These are phyloP conservation scores for Hawksworthiomyces lignivorus DNA, from an alignment of 2,329 filamentous ascomycete genomes.

Conservation along the genomic window DNA sequence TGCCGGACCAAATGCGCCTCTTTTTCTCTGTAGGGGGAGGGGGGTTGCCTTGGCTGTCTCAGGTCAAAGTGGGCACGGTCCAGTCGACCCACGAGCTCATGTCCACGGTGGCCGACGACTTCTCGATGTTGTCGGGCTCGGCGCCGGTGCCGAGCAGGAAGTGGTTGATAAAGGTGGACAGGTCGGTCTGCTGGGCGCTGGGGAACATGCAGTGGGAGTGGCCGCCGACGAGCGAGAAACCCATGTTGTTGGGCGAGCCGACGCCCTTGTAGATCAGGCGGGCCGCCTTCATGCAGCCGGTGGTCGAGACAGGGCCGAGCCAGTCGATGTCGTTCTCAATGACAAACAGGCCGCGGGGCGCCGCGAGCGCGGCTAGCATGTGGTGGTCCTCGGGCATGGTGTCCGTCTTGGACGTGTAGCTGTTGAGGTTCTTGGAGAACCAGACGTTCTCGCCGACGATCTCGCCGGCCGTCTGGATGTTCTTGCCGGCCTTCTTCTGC, in stretches of 20 bases:
- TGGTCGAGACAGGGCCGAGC: conserved; percentile 49
- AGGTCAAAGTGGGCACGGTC: conserved; percentile 29
- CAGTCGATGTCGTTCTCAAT: conserved; percentile 54
- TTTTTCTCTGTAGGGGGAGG: too few relatives aligned
- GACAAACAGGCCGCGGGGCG: conserved; percentile 46
- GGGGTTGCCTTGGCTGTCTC: too few relatives aligned
- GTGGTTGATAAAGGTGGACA: conserved; percentile 47
- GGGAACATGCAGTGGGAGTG: conserved; percentile 52
- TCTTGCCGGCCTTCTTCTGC: conserved; percentile 43
- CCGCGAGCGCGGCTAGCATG: conserved; percentile 47
- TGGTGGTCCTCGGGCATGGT: conserved; percentile 51
- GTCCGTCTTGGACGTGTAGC: conserved; percentile 37
- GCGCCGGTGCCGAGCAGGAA: conserved; percentile 36
- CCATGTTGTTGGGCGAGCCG: conserved; percentile 47
- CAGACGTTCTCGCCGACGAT: conserved; percentile 48
- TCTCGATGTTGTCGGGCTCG: conserved; percentile 28
- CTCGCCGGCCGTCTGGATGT: conserved; percentile 47
- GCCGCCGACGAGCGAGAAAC: conserved; percentile 46
- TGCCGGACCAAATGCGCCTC: too few relatives aligned
- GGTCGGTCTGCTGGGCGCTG: conserved; percentile 40
- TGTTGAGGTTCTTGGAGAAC: conserved; percentile 50
- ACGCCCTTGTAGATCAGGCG: conserved; percentile 46
- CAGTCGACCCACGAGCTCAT: conserved; percentile 33
- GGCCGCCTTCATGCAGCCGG: conserved; percentile 49
- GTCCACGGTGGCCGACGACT: conserved; percentile 30